Base-by-base conservation (phyloP, 306 rosid species). In the Trifolium fragiferum region DNA sequence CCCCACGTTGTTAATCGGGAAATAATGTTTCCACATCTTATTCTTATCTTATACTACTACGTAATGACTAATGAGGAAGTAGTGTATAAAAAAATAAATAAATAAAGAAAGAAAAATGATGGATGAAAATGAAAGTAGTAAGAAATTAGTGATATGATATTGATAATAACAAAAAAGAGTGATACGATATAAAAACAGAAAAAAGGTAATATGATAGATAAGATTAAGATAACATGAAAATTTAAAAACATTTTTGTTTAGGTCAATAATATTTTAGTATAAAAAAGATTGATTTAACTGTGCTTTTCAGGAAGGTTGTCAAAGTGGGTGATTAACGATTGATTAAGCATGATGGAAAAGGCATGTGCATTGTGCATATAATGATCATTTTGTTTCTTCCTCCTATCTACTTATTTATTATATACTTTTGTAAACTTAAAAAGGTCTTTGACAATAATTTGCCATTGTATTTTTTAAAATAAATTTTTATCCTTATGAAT, bases 301-400 rank as follows among this genome's bases (percentile, higher is more conserved):
- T 43, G 49, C 49, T 43, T 43, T 78, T 27, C 11, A 78, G 25
- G 71, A 78, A 70, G 63, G 68, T 18, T 33, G 68, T 12, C 41
- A 57, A 19, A 15, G 21, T 6, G 20, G 27, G 57, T 12, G 72
- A 59, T 41, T 50, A 41, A 50, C 16, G 76, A 77, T 16, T 12
- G 72, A 59, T 41, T 50, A 41, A 50, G 25, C 81, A 77, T 16
- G 64, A 49, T 60, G 21, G 16, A 44, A 77, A 68, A 69, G 71
- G 43, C 44, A 37, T 20, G 27, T 58, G 70, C 54, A 51, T 13
- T 20, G 27, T 58, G 70, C 54, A 51, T 13, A 64, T 59, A n/a
- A 50, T 7, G 50, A 0, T 14, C 57, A 7, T 16, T 16, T 18
- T 50, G 21, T n/a, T 50, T 50, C 5, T 8, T 50, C 7, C 11